Evolutionary conservation across 169 alveolate species (phyloP), one percentile per base, ranked within the genome.

Genomic region (Plasmodium berghei): DNA sequence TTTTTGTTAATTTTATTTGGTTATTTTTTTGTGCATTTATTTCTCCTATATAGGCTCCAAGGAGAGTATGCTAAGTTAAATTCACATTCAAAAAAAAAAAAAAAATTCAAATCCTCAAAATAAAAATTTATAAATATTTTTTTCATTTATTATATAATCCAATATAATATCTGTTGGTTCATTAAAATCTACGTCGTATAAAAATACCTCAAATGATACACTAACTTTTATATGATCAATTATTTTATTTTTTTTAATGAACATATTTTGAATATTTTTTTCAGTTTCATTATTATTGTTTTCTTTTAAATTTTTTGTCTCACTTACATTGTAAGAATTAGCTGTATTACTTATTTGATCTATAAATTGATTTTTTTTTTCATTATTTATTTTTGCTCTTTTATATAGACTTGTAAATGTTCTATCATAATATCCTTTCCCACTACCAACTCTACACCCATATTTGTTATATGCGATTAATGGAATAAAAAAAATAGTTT

Each of bases 341-440:
- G 14, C 6, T 56, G 1, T 9, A 14, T 18, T 12, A 34, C 6
- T 69, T 45, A 9, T 12, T 48, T 12, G 9, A 9, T 46, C 46
- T 5, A 16, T 69, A 5, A 8, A 34, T 34, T 34, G 0, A 34
- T 34, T 34, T 18, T 8, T 69, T 24, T 46, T 69, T 22, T 69
- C 28, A 46, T 52, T 18, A 52, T 16, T 16, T 1, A 52, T 14
- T 52, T 52, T 12, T 52, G 59, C 59, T 14, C 10, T 16, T 5
- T 48, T 70, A 34, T 34, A 34, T 34, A 34, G 8, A 4, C 42
- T 34, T 34, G 3, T 34, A 16, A 75, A 14, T 75, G 89, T 70
- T 24, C 59, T 75, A 64, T 75, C 89, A 58, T 75, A 75, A 26
- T 75, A 75, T 12, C 89, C 89, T 16, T 75, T 75, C n/a, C 89